A percentile compares a stretch with the other conserved stretches of the same genome.
Evolutionary conservation across 805 yeast genomes (phyloP).

Genomic region (Saturnispora quitensis): DNA sequence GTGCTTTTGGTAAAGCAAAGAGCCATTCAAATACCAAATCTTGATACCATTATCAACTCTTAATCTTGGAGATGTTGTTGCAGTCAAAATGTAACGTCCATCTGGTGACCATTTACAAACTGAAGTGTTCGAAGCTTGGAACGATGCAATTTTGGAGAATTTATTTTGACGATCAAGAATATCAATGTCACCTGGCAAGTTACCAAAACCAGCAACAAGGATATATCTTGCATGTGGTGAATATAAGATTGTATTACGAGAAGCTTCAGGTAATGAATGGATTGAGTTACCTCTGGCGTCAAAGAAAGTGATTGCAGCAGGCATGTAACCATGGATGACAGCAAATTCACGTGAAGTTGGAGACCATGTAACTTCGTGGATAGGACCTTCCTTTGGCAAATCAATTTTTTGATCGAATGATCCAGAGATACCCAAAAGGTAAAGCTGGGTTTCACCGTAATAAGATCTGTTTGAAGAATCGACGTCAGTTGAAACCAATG

Average conservation of each 20-base stretch:
- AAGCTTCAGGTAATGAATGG: conserved; percentile 73
- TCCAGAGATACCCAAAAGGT: conserved; percentile 85
- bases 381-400: conserved; percentile 89
- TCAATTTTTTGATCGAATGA: conserved; percentile 82
- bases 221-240: conserved; percentile 92
- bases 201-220: conserved; percentile 95
- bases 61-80: conserved; percentile 93
- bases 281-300: conserved; percentile 88
- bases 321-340: conserved; percentile 96
- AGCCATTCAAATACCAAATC: conserved; percentile 88
- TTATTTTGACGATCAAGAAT: conserved; percentile 85
- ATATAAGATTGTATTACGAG: conserved; percentile 82
- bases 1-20: conserved; percentile 67
- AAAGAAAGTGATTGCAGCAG: conserved; percentile 88
- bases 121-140: conserved; percentile 92
- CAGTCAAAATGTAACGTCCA: conserved; percentile 86
- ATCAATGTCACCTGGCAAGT: conserved; percentile 93
- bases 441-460: conserved; percentile 93
- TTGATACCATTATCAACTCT: conserved; percentile 94
- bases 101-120: conserved; percentile 98
- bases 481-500: conserved; percentile 91
- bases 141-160: conserved; percentile 67
- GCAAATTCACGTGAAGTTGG: conserved; percentile 96
- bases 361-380: conserved; percentile 96
- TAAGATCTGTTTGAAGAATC: conserved; percentile 90